Percentiles rank a stretch among this genome's conserved stretches.
phyloP scores from a whole-genome alignment of 768 basidiomycete species.

The Lactarius hengduanensis region DNA sequence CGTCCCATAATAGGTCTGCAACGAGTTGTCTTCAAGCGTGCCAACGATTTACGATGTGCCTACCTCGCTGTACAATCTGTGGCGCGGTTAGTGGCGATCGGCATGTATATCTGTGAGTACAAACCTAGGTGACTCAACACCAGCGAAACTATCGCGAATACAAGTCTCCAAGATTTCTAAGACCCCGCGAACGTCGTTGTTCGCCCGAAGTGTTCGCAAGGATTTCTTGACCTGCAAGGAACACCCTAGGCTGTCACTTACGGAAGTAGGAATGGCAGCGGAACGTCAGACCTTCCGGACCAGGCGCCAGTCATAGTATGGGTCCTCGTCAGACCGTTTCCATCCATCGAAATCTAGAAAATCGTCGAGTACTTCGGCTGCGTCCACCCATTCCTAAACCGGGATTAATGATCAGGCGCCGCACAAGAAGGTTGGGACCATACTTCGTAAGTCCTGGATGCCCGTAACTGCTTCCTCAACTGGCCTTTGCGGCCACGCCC shows the following conservation, averaged over 20 bases:
- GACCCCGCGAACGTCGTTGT: constrained; percentile 79
- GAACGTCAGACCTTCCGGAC: constrained; percentile 62
- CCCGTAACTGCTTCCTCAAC: constrained; percentile 71
- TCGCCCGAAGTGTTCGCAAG: constrained; percentile 64
- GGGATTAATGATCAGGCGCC: constrained; percentile 10
- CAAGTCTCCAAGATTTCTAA: constrained; percentile 91
- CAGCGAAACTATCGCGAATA: constrained; percentile 89
- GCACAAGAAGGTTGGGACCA: constrained; percentile 21
- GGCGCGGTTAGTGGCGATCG: constrained; percentile 20
- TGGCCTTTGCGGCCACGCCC: constrained; percentile 85
- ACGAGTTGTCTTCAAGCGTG: constrained; percentile 13
- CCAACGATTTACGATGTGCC: constrained; percentile 18
- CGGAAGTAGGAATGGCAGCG: background rate
- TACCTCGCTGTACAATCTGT: constrained; percentile 85
- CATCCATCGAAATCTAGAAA: constrained; percentile 86
- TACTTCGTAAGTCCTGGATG: constrained; percentile 72
- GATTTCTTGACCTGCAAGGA: constrained; percentile 66
- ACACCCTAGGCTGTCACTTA: background rate
- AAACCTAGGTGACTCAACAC: constrained; percentile 79
- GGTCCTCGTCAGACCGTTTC: constrained; percentile 86
- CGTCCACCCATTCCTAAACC: constrained; percentile 79
- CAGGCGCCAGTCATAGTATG: constrained; percentile 89
- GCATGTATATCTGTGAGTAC: background rate
- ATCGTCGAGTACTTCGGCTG: constrained; percentile 74
- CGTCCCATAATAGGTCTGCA: constrained; percentile 86